A percentile compares a stretch with the other conserved stretches of the same genome.
phyloP scores from a whole-genome alignment of 192 early-diverging fungal species.

The Kappamyces sp. region DNA sequence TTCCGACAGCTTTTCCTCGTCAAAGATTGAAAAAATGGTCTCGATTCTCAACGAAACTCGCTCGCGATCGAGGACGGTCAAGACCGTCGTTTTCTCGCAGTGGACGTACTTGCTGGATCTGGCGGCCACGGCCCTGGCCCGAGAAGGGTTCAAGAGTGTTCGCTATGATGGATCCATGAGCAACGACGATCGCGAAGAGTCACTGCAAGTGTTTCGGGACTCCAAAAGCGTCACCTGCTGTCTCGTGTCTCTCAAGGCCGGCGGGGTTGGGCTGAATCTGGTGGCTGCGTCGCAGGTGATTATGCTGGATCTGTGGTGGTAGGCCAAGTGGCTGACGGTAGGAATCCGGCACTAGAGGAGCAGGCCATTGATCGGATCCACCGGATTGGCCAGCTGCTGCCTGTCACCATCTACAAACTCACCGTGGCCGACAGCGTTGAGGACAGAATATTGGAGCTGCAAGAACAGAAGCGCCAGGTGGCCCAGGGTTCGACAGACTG shows the following conservation, averaged over 20 bases:
- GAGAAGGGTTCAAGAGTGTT: conserved; percentile 1
- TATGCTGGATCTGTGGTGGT: conserved; percentile 34
- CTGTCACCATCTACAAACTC: conserved; percentile 57
- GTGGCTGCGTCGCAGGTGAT: conserved; percentile 37
- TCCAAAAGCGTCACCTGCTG: conserved; percentile 15
- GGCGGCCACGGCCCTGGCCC: background rate
- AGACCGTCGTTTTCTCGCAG: conserved; percentile 15
- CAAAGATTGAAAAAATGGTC: conserved; percentile 13
- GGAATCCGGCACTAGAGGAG: conserved; percentile 63
- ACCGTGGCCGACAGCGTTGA: conserved; percentile 62
- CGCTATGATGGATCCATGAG: conserved; percentile 10
- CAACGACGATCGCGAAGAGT: conserved; percentile 4
- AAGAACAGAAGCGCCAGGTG: conserved; percentile 49
- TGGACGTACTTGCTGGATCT: conserved; percentile 9
- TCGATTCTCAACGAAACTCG: background rate
- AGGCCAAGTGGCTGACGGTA: conserved; percentile 19
- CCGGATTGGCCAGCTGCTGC: conserved; percentile 31
- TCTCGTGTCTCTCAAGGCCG: conserved; percentile 34
- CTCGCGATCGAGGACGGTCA: background rate
- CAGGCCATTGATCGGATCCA: conserved; percentile 69
- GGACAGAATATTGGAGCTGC: conserved; percentile 64
- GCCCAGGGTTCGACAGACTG: background rate
- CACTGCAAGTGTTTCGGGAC: background rate
- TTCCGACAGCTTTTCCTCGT: conserved; percentile 1
- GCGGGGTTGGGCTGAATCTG: conserved; percentile 37